Conservation (phyloP, 148 eudicot genomes). For the Persicaria tinctoria region DNA sequence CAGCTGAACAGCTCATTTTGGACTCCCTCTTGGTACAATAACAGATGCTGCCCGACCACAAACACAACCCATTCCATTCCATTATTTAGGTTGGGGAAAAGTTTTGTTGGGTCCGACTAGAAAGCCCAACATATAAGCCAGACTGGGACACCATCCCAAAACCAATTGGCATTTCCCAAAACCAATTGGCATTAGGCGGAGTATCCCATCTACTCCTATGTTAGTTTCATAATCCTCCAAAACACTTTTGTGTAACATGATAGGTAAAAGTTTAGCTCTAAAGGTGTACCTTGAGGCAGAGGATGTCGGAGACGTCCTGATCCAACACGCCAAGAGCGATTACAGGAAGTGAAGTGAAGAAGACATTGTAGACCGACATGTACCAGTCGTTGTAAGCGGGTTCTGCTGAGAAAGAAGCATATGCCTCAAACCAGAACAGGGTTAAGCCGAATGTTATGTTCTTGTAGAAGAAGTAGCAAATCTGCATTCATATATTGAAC, state of each 20-base stretch:
- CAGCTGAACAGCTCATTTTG: conserved; percentile 74
- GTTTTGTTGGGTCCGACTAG: not conserved
- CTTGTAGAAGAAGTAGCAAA: conserved; percentile 97
- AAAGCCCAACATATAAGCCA: too few species aligned
- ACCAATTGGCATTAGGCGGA: too few species aligned
- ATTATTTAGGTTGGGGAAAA: not conserved
- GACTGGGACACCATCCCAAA: too few species aligned
- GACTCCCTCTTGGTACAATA: conserved; percentile 69
- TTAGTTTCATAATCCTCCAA: too few species aligned
- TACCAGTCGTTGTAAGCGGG: conserved; percentile 98
- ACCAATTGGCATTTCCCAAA: too few species aligned
- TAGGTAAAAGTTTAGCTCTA: not conserved
- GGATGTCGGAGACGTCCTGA: conserved; percentile 83
- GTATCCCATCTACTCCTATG: too few species aligned
- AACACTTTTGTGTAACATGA: not conserved
- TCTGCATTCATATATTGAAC: conserved; percentile 37
- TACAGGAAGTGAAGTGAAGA: conserved; percentile 95
- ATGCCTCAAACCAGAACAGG: conserved; percentile 86
- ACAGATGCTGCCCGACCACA: conserved; percentile 42
- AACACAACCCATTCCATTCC: not conserved
- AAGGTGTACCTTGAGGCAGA: conserved; percentile 67
- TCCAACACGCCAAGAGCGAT: conserved; percentile 97
- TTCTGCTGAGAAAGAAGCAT: conserved; percentile 87
- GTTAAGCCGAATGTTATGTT: conserved; percentile 89
- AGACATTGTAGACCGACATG: conserved; percentile 84